Percentiles rank a stretch among this genome's conserved stretches.
These are phyloP conservation scores for Curvularia lunata DNA, from an alignment of 2,329 filamentous ascomycete genomes.

Conservation along the genomic window DNA sequence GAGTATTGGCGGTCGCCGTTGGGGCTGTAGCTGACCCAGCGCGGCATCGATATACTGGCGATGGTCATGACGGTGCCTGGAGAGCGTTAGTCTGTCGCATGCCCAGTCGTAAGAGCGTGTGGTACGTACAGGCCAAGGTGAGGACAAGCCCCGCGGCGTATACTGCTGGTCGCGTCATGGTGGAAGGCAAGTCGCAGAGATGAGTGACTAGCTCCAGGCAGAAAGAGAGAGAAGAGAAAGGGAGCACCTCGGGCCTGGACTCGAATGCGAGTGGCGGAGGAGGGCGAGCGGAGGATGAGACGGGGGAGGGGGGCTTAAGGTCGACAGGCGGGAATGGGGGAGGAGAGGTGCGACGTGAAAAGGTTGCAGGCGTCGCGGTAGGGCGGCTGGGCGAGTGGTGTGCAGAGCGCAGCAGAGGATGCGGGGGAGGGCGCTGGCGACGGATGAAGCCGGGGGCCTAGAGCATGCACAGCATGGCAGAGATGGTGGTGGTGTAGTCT, in stretches of 20 bases:
- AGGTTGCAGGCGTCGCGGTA: slow-evolving; percentile 5
- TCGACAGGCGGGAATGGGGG: neutral
- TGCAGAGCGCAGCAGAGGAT: slow-evolving; percentile 8
- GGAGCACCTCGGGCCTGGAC: neutral
- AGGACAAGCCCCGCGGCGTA: slow-evolving; percentile 58
- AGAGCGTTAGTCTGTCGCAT: slow-evolving; percentile 17
- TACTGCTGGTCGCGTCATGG: slow-evolving; percentile 57
- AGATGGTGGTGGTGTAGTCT: neutral
- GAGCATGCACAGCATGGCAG: neutral
- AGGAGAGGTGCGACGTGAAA: neutral
- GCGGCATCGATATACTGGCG: slow-evolving; percentile 69
- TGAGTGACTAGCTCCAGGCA: neutral
- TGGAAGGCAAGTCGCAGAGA: slow-evolving; percentile 7
- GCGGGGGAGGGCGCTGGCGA: neutral
- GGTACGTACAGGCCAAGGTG: slow-evolving; percentile 51
- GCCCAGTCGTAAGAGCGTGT: neutral
- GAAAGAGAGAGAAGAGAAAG: neutral
- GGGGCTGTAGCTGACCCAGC: slow-evolving; percentile 71
- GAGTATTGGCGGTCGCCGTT: slow-evolving; percentile 50
- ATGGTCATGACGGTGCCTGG: slow-evolving; percentile 75
- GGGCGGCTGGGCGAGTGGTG: neutral
- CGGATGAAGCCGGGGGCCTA: slow-evolving; percentile 11
- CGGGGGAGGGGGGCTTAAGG: slow-evolving; percentile 12
- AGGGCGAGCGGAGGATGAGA: slow-evolving; percentile 3
- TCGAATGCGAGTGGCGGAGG: slow-evolving; percentile 12